Evolutionary conservation across 2,329 filamentous ascomycete genomes (phyloP), one percentile per base, ranked within the genome.

Genomic region (Aspergillus pseudonomiae): DNA sequence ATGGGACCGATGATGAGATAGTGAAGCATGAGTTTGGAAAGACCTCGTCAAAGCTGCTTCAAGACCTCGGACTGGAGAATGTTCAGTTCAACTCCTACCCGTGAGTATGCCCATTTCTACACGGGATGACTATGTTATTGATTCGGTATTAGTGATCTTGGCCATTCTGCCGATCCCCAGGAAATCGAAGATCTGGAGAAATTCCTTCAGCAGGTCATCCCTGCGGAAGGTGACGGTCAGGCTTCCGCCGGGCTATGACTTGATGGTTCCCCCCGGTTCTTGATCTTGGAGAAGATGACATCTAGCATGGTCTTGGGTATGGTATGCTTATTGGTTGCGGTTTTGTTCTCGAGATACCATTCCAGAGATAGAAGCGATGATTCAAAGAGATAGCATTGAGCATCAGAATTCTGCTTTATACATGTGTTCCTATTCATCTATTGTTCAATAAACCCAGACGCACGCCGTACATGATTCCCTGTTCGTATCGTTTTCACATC

Each of bases 121-220:
- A 55, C 41, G 19, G 16, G n/a, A 30, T 48, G 11, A 19, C 55
- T 39, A 54, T 32, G 56, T 62, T 61, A 60, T 61, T 71, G 11
- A 63, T 59, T 21, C 43, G 46, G 7, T 21, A 12, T 56, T 59
- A 92, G 89, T 63, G 85, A 86, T 12, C 85, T 97, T 74, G 83
- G 83, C 16, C 94, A 98, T 76, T 91, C 89, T 6, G 93, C 93
- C 2, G 89, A 89, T 69, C 83, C 88, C 6, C 82, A 90, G 66
- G 94, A 97, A 80, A 87, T 97, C 60, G 87, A 95, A 66, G 91
- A 96, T 70, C 82, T 97, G 21, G 92, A 95, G 79, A 77, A 78
- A 48, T 90, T 87, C 73, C 78, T 90, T 57, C 80, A 81, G 56
- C 79, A 83, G 69, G 75, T 80, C 24, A 79, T 89, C 57, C 84